These are phyloP conservation scores for Corchorus capsularis DNA, from an alignment of 345 rosid genomes.

Conservation along the genomic window DNA sequence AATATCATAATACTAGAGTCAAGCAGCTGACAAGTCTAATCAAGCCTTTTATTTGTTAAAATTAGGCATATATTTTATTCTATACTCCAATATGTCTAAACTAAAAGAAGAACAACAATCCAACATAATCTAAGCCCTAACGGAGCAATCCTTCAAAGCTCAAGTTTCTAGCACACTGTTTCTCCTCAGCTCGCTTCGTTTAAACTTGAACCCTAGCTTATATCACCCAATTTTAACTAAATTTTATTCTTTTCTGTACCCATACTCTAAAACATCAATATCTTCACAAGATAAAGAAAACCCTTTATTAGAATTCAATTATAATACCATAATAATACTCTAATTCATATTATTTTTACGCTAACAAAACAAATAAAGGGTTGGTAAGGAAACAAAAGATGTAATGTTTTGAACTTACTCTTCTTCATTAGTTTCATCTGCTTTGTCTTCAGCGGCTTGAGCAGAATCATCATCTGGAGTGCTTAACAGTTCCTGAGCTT, in stretches of 20 bases:
- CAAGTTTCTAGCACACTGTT: not conserved
- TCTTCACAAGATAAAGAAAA: not conserved
- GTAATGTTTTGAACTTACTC: slow-evolving; percentile 22
- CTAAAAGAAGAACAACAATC: not conserved
- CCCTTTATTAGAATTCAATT: not conserved
- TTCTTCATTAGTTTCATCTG: slow-evolving; percentile 35
- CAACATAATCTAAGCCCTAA: slow-evolving; percentile 3
- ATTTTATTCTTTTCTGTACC: not conserved
- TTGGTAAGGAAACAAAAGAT: not conserved
- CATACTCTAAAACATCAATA: not conserved
- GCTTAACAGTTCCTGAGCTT: slow-evolving; percentile 65
- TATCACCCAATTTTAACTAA: not conserved
- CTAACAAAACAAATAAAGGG: not conserved
- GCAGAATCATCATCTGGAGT: slow-evolving; percentile 47
- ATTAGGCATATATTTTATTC: not conserved
- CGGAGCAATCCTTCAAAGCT: not conserved
- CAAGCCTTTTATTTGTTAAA: not conserved
- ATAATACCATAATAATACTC: too few relatives aligned
- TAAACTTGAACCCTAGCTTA: slow-evolving; percentile 5
- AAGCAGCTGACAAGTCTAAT: not conserved
- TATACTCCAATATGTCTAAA: not conserved
- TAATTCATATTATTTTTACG: not conserved
- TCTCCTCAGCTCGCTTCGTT: not conserved
- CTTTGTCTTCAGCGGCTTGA: slow-evolving; percentile 32
- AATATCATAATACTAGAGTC: not conserved